Base-by-base conservation (phyloP, 1,284 basidiomycete species). In the Meira nashicola region DNA sequence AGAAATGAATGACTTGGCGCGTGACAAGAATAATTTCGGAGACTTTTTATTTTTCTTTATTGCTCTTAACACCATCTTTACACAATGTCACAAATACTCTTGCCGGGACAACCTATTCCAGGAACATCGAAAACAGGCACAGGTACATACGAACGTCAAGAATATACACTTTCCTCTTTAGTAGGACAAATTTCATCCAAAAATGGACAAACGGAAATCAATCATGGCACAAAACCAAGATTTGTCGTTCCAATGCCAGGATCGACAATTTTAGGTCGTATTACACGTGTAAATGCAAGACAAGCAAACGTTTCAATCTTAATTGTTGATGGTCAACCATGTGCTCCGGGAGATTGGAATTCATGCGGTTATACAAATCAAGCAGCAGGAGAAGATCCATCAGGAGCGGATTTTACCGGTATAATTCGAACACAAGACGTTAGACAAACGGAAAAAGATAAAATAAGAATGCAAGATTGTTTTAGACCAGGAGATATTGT, bases 401-500 rank as follows among this genome's bases (percentile, higher is more conserved):
- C 67, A 39, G 56, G 56, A 8, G 28, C 28, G 14, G 73, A 97
- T 67, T 97, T 95, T 70, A 87, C 86, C 0, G 94, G 94, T 12
- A 87, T 97, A 8, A 89, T 98, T 60, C 86, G 94, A 38, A 83
- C 86, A 3, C 90, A 94, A 78, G 95, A 98, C 79, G 70, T 60
- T 43, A 75, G 81, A 50, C 86, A 87, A 28, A 93, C 91, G 1
- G 92, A 95, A 76, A 90, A 90, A 72, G 91, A 94, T 81, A 89
- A 88, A 77, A 85, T 96, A 61, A 93, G 90, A 79, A 89, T 97
- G 67, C 86, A 86, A 38, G 90, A 95, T 68, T 96, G 92, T 76
- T 98, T 97, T 80, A 84, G 95, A 43, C 89, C 93, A 0, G 93
- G 95, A 3, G 94, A 99, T 80, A 89, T 97, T 55, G 89, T 99